Evolutionary conservation across 1,284 basidiomycete species (phyloP).

Genomic region (Rhodotorula sp.): DNA sequence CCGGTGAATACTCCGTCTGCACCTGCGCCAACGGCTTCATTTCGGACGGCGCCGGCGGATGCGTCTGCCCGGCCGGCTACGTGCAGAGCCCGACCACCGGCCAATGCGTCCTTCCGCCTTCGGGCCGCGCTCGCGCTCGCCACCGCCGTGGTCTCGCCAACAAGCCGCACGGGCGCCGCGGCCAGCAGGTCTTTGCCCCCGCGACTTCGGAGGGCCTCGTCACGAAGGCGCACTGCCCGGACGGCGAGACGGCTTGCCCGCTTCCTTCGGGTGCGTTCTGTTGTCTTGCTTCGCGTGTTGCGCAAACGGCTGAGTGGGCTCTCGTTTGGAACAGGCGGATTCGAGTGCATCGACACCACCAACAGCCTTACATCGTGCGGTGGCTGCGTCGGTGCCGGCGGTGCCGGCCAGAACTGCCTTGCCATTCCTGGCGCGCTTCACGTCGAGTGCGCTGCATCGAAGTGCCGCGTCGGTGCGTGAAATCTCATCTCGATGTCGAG

Average conservation of each 20-base stretch:
- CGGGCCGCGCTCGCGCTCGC: conserved; percentile 15
- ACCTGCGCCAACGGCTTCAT: conserved; percentile 16
- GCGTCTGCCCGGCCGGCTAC: neutral
- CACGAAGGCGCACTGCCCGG: conserved; percentile 12
- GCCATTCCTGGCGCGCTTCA: conserved; percentile 32
- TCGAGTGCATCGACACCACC: conserved; percentile 34
- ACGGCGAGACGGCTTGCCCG: conserved; percentile 29
- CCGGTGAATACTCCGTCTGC: conserved; percentile 1
- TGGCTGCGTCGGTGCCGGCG: conserved; percentile 22
- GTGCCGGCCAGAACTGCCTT: conserved; percentile 30
- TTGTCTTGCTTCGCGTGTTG: neutral
- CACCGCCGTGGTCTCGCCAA: conserved; percentile 17
- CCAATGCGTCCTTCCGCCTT: conserved; percentile 4
- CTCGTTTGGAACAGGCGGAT: conserved; percentile 10
- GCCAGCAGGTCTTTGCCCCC: conserved; percentile 18
- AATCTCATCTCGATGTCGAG: neutral
- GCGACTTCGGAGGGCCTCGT: conserved; percentile 9
- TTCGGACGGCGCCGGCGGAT: conserved; percentile 16
- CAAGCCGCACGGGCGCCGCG: neutral
- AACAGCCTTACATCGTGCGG: conserved; percentile 23
- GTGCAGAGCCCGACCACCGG: too few relatives aligned
- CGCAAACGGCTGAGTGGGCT: neutral
- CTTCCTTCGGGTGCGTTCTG: conserved; percentile 1
- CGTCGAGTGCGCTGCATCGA: conserved; percentile 22
- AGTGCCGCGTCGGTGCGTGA: conserved; percentile 23